Percentiles rank a stretch among this genome's conserved stretches.
phyloP scores from a whole-genome alignment of 2,329 filamentous ascomycete genomes.

The Fusarium virguliforme region DNA sequence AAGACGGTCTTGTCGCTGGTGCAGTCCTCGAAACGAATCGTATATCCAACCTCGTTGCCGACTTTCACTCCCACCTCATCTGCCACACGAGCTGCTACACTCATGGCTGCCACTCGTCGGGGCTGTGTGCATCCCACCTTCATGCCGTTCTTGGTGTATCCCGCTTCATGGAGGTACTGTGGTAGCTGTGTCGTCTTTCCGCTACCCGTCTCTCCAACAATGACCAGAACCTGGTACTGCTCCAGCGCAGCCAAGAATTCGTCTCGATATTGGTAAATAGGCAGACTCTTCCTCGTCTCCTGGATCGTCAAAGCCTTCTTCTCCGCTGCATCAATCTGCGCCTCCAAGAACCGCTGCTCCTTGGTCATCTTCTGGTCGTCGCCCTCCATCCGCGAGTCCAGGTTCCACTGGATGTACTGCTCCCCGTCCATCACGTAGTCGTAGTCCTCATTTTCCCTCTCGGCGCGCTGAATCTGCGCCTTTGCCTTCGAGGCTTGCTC shows the following conservation, averaged over 20 bases:
- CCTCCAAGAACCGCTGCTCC: conserved; percentile 84
- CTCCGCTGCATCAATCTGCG: conserved; percentile 90
- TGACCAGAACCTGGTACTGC: conserved; percentile 88
- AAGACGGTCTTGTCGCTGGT: conserved; percentile 92
- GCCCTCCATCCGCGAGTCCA: conserved; percentile 81
- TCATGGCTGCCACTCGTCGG: conserved; percentile 96
- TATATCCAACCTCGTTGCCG: conserved; percentile 93
- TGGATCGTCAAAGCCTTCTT: conserved; percentile 90
- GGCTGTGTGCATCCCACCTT: conserved; percentile 96
- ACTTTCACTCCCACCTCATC: conserved; percentile 94
- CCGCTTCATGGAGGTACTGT: conserved; percentile 93
- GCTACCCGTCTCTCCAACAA: conserved; percentile 94
- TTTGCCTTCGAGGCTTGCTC: conserved; percentile 92
- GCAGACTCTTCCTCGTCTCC: conserved; percentile 90
- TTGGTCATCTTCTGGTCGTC: conserved; percentile 80
- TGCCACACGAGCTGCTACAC: conserved; percentile 93
- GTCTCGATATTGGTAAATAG: conserved; percentile 90
- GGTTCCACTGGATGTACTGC: conserved; percentile 87
- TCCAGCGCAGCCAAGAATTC: conserved; percentile 89
- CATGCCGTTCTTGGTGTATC: conserved; percentile 85
- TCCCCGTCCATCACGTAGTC: conserved; percentile 94
- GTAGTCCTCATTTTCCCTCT: conserved; percentile 87
- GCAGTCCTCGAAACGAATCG: conserved; percentile 94
- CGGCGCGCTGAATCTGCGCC: conserved; percentile 82
- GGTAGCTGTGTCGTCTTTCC: conserved; percentile 97